Base-by-base conservation (phyloP, 2,329 filamentous ascomycete genomes). In the Endoconidiophora polonica region DNA sequence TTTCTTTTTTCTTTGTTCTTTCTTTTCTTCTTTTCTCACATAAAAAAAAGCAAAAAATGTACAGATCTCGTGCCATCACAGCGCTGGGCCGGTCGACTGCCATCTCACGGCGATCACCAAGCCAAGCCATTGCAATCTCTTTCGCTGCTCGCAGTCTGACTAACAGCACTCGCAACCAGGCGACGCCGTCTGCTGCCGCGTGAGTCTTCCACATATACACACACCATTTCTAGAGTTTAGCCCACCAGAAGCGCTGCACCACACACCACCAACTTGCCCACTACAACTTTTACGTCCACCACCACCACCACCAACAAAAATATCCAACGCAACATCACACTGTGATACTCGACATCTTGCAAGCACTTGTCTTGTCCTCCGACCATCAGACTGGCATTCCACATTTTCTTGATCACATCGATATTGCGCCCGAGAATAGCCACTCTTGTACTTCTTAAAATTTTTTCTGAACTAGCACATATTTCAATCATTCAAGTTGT, bases 151-250 rank as follows among this genome's bases (percentile, higher is more conserved):
- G 51, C 24, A 40, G 36, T 36, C 29, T 52, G 37, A 52, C 51
- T 33, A 37, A 24, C 44, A 29, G 49, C 33, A 38, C 52, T 51
- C 38, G 48, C 57, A 44, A 48, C 57, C 57, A 60, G 55, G 23
- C 51, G 10, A 52, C 51, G 29, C 51, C 50, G 26, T 44, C 46
- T 36, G 37, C 51, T 46, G 41, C 44, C 43, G 38, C 40, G 46
- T 36, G 12, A 22, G 20, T 38, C 54, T 60, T 58, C 59, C 55
- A 59, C 57, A 61, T 48, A 36, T 36, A 22, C 16, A 18, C n/a
- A 48, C 29, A 47, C 24, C 42, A 44, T 3, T 44, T n/a, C 42
- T n/a, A n/a, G 16, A 18, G 16, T 18, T 18, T 18, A 18, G 16
- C 16, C 16, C 2, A 18, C 16, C 16, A 18, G 16, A 18, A 18